Conservation (phyloP, 345 rosid genomes). For the Stellera chamaejasme region DNA sequence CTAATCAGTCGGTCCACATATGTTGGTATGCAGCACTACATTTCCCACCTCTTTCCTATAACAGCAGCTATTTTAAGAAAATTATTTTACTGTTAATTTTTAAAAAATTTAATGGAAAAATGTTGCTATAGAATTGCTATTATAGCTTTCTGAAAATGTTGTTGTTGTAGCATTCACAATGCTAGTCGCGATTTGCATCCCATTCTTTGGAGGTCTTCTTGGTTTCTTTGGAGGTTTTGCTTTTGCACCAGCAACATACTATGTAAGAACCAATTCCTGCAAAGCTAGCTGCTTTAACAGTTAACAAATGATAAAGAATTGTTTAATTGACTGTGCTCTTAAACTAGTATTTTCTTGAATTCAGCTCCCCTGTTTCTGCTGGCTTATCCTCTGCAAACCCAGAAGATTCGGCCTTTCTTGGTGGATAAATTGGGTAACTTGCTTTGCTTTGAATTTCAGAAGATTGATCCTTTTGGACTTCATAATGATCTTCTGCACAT, state of each 20-base stretch:
- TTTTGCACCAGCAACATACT: constrained; percentile 77
- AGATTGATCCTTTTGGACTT: neutral
- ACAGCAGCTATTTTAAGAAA: too few relatives aligned
- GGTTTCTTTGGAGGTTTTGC: constrained; percentile 91
- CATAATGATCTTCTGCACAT: neutral
- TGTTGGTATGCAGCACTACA: constrained; percentile 45
- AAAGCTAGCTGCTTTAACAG: neutral
- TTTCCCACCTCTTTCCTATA: neutral
- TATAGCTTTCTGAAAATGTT: neutral
- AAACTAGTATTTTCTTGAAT: neutral
- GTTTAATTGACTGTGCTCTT: neutral
- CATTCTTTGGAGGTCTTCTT: constrained; percentile 74
- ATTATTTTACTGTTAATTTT: too few relatives aligned
- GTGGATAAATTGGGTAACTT: constrained; percentile 60
- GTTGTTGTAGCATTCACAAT: constrained; percentile 54
- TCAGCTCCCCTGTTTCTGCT: constrained; percentile 75
- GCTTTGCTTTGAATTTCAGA: neutral
- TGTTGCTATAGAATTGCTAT: neutral
- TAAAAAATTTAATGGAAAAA: too few relatives aligned
- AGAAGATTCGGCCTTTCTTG: constrained; percentile 53
- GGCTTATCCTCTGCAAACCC: constrained; percentile 67
- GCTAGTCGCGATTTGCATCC: constrained; percentile 49
- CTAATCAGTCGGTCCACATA: constrained; percentile 50
- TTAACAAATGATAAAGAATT: neutral
- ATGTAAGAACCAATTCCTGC: constrained; percentile 24